Percentiles rank a stretch among this genome's conserved stretches.
Conservation (phyloP, 2,329 filamentous ascomycete species). For the Laburnicola sp. region DNA sequence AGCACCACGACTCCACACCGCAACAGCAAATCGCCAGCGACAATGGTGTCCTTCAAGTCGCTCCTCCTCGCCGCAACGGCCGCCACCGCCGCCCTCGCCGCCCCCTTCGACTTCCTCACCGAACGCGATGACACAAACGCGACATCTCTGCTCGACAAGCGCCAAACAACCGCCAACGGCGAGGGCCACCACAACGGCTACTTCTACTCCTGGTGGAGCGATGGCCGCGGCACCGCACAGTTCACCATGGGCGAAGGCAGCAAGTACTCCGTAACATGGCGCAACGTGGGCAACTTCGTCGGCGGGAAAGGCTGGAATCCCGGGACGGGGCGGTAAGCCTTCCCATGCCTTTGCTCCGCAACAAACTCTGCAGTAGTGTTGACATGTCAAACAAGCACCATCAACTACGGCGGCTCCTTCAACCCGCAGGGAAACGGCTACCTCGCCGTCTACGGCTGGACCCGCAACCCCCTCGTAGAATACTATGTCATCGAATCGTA, state of each 20-base stretch:
- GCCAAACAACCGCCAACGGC: slow-evolving; percentile 10
- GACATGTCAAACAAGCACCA: slow-evolving; percentile 6
- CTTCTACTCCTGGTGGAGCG: slow-evolving; percentile 63
- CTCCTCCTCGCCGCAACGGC: slow-evolving; percentile 24
- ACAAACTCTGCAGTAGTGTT: too few relatives aligned
- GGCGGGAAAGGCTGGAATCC: slow-evolving; percentile 37
- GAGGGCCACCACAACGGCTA: slow-evolving; percentile 40
- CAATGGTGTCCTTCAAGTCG: slow-evolving; percentile 29
- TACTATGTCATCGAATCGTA: slow-evolving; percentile 61
- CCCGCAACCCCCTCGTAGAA: slow-evolving; percentile 55
- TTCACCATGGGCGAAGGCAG: slow-evolving; percentile 28
- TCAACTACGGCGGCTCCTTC: slow-evolving; percentile 28
- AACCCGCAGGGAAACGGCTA: slow-evolving; percentile 27
- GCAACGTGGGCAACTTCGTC: slow-evolving; percentile 30
- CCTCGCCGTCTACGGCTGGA: slow-evolving; percentile 60
- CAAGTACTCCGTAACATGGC: slow-evolving; percentile 29
- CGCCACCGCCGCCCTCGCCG: slow-evolving; percentile 17
- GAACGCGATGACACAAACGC: slow-evolving; percentile 27
- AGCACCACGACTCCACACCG: too few relatives aligned
- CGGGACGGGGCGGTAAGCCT: slow-evolving; percentile 52
- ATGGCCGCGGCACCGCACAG: slow-evolving; percentile 29
- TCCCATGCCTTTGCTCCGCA: too few relatives aligned
- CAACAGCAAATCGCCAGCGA: neutral
- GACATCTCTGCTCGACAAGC: slow-evolving; percentile 21
- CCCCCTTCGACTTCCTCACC: slow-evolving; percentile 23